A percentile compares a stretch with the other conserved stretches of the same genome.
phyloP scores from a whole-genome alignment of 139 green algal species.

The Klebsormidium nitens region DNA sequence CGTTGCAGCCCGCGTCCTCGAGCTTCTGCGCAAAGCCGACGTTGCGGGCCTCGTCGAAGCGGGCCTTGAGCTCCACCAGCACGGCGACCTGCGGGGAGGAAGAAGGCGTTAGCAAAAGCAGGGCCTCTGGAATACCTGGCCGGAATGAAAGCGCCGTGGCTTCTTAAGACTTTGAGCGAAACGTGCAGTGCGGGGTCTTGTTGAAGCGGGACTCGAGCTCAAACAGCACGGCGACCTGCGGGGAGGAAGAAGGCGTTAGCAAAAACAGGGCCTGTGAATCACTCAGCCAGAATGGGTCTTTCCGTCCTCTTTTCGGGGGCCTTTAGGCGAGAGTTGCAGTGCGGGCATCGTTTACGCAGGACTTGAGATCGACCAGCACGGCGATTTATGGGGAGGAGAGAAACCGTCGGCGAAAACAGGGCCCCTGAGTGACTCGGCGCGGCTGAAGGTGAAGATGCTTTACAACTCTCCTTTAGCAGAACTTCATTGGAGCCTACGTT shows the following conservation, averaged over 20 bases:
- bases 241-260: too few relatives aligned
- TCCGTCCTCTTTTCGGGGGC: slow-evolving; percentile 51
- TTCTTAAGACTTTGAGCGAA: slow-evolving; percentile 51
- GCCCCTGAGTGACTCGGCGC: too few relatives aligned
- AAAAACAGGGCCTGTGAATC: too few relatives aligned
- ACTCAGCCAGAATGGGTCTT: slow-evolving; percentile 59
- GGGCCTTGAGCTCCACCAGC: slow-evolving; percentile 59
- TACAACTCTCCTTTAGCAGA: too few relatives aligned
- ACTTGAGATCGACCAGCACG: slow-evolving; percentile 60
- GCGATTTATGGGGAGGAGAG: slow-evolving; percentile 40
- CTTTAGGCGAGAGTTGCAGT: slow-evolving; percentile 50
- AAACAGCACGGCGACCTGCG: slow-evolving; percentile 51
- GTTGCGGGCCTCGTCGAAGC: slow-evolving; percentile 59
- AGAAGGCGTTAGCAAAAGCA: too few relatives aligned
- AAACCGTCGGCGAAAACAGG: too few relatives aligned
- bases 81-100: slow-evolving; percentile 45
- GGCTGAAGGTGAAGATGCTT: too few relatives aligned
- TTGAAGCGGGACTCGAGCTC: slow-evolving; percentile 62
- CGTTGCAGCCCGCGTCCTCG: slow-evolving; percentile 54
- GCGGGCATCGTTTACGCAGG: slow-evolving; percentile 54
- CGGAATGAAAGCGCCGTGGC: too few relatives aligned
- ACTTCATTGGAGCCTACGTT: slow-evolving; percentile 51
- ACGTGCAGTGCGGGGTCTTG: slow-evolving; percentile 50
- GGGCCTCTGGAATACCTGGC: too few relatives aligned
- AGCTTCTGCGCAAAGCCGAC: slow-evolving; percentile 49